Evolutionary conservation across 1,284 basidiomycete genomes (phyloP), one percentile per base, ranked within the genome.

Genomic region (Pseudozyma thailandica): DNA sequence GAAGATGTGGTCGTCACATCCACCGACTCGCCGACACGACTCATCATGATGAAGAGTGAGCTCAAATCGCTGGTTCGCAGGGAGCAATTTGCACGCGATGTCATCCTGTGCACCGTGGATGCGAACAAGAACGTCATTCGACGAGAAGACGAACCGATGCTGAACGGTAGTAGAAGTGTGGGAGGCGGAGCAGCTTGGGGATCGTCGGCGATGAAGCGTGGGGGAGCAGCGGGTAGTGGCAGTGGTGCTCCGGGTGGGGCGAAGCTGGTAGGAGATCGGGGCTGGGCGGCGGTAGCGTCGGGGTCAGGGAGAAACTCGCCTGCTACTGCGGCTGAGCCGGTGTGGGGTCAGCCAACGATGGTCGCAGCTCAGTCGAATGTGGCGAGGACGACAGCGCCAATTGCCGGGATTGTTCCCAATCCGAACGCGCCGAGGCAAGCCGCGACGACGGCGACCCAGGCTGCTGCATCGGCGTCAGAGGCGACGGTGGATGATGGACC

Each of bases 1-100:
- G 75, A 79, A 44, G 74, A 79, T 48, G 77, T 79, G n/a, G 23
- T 79, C 10, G 31, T 79, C 39, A 74, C 76, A 6, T 74, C 74
- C 21, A 25, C 50, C 21, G 74, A 75, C 23, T 58, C 70, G 43
- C 58, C 70, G 1, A 65, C 59, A 7, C 59, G 66, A 16, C 57
- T 74, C 3, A 51, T 66, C 47, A 62, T 72, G 63, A 68, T 61
- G 56, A 71, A 72, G 58, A 72, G 60, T 6, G 69, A 74, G 48
- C 60, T 74, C 37, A 68, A 66, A 43, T 43, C 59, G 26, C 50
- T 72, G 2, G 38, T 54, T n/a, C 54, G 61, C 15, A 53, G 66
- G 18, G 61, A 74, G 41, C 54, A 63, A 25, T 65, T 70, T 30
- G 65, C 71, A 12, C 50, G 55, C 23, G 71, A 70, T 44, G 71